These are phyloP conservation scores for Fusarium sarcochroum DNA, from an alignment of 2,329 filamentous ascomycete species.

Conservation along the genomic window DNA sequence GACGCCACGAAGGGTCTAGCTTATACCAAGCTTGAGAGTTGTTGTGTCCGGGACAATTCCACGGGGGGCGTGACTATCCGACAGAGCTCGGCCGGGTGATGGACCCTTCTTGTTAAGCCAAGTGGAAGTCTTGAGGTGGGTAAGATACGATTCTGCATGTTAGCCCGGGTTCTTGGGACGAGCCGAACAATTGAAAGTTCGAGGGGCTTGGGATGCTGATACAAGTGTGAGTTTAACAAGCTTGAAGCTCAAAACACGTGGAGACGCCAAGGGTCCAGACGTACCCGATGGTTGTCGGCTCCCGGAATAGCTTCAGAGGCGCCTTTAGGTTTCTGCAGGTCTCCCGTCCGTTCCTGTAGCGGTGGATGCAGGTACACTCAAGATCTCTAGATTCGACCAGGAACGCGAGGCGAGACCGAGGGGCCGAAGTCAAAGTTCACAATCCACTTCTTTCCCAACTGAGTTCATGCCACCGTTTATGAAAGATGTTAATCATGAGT, in stretches of 20 bases:
- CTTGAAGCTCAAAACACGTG: conserved; percentile 25
- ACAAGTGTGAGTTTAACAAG: conserved; percentile 10
- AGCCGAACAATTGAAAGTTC: conserved; percentile 2
- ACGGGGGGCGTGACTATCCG: conserved; percentile 17
- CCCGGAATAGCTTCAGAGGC: conserved; percentile 13
- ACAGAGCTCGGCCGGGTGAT: conserved; percentile 4
- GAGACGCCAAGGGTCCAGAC: conserved; percentile 34
- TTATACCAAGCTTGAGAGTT: conserved; percentile 4
- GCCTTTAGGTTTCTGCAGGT: conserved; percentile 18
- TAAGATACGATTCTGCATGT: conserved; percentile 2
- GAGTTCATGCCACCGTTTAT: neutral
- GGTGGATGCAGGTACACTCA: conserved; percentile 25
- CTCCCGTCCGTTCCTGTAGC: conserved; percentile 29
- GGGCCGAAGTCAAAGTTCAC: neutral
- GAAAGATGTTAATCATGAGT: neutral
- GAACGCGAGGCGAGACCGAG: conserved; percentile 11
- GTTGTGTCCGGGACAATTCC: conserved; percentile 5
- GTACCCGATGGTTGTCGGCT: conserved; percentile 28
- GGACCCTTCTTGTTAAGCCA: neutral
- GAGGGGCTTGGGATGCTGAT: conserved; percentile 10
- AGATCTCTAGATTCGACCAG: neutral
- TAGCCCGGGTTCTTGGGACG: conserved; percentile 2
- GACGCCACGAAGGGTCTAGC: conserved; percentile 36
- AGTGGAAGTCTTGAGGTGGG: conserved; percentile 1
- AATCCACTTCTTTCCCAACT: neutral